Base-by-base conservation (phyloP, 139 green algal genomes). In the Haematococcus sp. region DNA sequence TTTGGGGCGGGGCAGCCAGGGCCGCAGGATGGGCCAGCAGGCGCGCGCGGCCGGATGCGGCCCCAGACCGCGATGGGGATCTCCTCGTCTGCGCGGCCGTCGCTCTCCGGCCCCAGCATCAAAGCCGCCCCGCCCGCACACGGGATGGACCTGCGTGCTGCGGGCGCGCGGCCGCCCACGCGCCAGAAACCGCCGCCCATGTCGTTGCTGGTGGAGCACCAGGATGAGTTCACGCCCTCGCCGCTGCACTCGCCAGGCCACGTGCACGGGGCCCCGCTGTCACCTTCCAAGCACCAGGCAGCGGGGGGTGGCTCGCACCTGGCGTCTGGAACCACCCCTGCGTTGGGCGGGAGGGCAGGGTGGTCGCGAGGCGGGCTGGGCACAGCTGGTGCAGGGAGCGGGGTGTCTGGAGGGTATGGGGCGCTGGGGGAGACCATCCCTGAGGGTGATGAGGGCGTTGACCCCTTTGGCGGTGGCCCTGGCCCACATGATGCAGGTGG, bases 141-240 rank as follows among this genome's bases (percentile, higher is more conserved):
- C 17, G 33, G 61, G 4, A 51, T 69, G 56, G 74, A 71, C 66
- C 13, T 52, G 40, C 64, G 51, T 0, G 40, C 31, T 43, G 70
- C 52, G 1, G 28, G n/a, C 3, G 60, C 58, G 16, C 66, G 77
- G 40, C 77, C 77, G 22, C 77, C 77, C 40, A 76, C 72, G 11
- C 68, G 77, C 58, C 77, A 83, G 59, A 79, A 73, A 56, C 77
- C 77, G 17, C 77, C 77, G 22, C 71, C 71, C 13, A 65, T 76
- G 65, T 73, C 65, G 2, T 35, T 77, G 44, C n/a, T 75, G 68
- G 63, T 80, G 49, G 77, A 78, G 68, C 77, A 83, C 28, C 49
- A 75, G 28, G 73, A 83, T 34, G 51, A 68, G 13, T 28, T 61
- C 54, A 61, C 54, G 17, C 54, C 22, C 22, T 27, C n/a, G 54